Conservation (phyloP, 352 stramenopile genomes). For the Globisporangium ultimum region DNA sequence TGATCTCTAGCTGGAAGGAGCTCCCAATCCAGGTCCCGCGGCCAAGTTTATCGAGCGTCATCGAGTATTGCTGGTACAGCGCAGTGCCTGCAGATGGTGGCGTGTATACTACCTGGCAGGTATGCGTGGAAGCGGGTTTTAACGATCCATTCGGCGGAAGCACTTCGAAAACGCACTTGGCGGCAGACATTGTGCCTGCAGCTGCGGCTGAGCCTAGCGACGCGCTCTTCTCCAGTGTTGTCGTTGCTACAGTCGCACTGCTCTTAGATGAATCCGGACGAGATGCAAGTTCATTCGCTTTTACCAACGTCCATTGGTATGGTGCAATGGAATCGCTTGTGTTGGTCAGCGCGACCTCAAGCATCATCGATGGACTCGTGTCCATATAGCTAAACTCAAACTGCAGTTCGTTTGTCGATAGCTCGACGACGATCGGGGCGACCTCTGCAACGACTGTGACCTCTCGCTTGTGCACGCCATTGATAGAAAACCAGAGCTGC, state of each 20-base stretch:
- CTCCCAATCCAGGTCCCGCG: constrained; percentile 27
- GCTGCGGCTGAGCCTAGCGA: neutral
- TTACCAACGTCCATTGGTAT: constrained; percentile 72
- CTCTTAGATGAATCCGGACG: constrained; percentile 65
- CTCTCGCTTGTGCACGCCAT: constrained; percentile 82
- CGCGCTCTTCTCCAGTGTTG: constrained; percentile 17
- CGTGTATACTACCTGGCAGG: constrained; percentile 59
- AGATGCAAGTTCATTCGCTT: constrained; percentile 8
- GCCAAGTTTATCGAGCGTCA: neutral
- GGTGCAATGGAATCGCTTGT: constrained; percentile 86
- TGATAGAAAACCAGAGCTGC: constrained; percentile 81
- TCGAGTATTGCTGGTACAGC: neutral
- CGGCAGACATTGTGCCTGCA: neutral
- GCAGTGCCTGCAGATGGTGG: constrained; percentile 19
- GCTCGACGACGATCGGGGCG: constrained; percentile 80
- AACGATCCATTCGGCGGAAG: constrained; percentile 41
- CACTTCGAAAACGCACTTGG: constrained; percentile 42
- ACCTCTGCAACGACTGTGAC: constrained; percentile 86
- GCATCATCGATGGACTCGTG: constrained; percentile 39
- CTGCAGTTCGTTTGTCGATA: constrained; percentile 48
- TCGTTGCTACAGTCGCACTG: constrained; percentile 28
- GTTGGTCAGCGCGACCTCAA: constrained; percentile 83
- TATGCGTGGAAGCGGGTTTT: constrained; percentile 21
- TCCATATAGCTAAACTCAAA: constrained; percentile 79
- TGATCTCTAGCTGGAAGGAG: constrained; percentile 53